phyloP scores from a whole-genome alignment of 179 eudicot genomes.

The Spinacia oleracea region DNA sequence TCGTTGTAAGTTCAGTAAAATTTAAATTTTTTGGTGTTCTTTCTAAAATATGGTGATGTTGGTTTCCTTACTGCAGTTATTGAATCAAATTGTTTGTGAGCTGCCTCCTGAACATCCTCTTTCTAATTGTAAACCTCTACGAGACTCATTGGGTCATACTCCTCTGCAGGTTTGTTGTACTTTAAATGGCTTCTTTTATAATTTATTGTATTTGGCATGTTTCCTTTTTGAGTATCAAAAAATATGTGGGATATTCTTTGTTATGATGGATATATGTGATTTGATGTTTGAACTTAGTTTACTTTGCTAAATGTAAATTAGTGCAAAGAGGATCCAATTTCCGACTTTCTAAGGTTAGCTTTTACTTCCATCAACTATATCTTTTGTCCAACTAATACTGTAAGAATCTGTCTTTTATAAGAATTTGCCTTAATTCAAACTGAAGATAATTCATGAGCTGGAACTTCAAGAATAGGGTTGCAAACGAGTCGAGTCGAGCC shows the following conservation, averaged over 20 bases:
- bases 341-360: too few relatives aligned
- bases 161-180: conserved; percentile 65
- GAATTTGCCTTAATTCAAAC: not conserved
- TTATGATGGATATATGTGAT: not conserved
- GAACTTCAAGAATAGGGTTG: not conserved
- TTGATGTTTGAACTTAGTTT: not conserved
- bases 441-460: not conserved
- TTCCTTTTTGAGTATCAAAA: not conserved
- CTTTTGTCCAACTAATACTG: too few relatives aligned
- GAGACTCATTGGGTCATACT: conserved; percentile 89
- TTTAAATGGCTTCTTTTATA: not conserved
- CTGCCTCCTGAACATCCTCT: conserved; percentile 84
- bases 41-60: conserved; percentile 1
- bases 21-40: not conserved
- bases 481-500: too few relatives aligned
- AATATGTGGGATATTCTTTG: not conserved
- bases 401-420: too few relatives aligned
- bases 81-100: conserved; percentile 87
- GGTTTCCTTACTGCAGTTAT: conserved; percentile 48
- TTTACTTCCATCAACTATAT: too few relatives aligned
- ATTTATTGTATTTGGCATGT: not conserved
- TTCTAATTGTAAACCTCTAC: conserved; percentile 67
- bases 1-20: not conserved
- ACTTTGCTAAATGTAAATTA: not conserved
- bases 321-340: not conserved